Conservation (phyloP, 345 rosid genomes). For the Viola odorata region DNA sequence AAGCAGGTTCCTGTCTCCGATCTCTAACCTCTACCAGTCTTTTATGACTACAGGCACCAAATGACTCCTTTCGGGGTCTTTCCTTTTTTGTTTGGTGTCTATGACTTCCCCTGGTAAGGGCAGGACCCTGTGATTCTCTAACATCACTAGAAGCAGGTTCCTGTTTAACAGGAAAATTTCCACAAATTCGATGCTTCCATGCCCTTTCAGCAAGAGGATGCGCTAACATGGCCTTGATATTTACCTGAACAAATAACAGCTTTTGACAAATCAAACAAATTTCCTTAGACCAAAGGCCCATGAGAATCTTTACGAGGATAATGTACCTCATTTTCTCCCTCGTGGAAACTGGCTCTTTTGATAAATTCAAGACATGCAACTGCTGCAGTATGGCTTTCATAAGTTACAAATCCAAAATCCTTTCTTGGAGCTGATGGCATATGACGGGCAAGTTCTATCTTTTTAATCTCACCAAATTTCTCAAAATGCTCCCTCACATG, state of each 20-base stretch:
- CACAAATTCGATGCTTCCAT: not conserved
- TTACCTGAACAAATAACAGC: not conserved
- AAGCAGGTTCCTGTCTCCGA: not conserved
- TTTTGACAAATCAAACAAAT: not conserved
- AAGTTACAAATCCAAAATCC: slow-evolving; percentile 8
- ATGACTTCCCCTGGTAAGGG: not conserved
- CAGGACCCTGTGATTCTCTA: not conserved
- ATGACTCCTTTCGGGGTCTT: not conserved
- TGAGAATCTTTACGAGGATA: not conserved
- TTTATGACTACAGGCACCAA: not conserved
- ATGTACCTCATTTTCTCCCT: not conserved
- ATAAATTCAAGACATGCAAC: slow-evolving; percentile 2
- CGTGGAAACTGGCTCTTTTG: not conserved
- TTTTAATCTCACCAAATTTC: slow-evolving; percentile 8
- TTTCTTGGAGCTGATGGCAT: slow-evolving; percentile 4
- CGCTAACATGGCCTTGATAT: not conserved
- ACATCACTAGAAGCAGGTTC: not conserved
- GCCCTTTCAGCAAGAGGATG: not conserved
- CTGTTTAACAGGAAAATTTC: not conserved
- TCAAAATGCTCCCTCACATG: not conserved
- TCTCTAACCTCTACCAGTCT: too few relatives aligned
- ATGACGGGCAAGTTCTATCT: slow-evolving; percentile 5
- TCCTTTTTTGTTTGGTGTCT: not conserved
- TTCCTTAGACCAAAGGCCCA: not conserved
- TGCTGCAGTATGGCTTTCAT: slow-evolving; percentile 6